Conservation (phyloP, 106 monocot genomes). For the Hemerocallis citrina region DNA sequence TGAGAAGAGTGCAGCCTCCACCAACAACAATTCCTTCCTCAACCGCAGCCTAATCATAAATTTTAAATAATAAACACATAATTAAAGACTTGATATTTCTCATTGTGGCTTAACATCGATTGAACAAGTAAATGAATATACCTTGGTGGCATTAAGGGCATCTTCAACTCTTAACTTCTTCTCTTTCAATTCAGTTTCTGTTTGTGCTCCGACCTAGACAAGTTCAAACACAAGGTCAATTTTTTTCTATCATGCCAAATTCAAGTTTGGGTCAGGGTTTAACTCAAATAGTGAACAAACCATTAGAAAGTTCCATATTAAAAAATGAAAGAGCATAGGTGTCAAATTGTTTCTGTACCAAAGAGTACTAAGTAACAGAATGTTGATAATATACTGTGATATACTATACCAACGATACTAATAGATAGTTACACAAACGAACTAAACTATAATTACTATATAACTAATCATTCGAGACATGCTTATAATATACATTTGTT, state of each 20-base stretch:
- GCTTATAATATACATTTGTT: no score
- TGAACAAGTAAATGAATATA: constrained; percentile 1
- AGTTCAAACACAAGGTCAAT: not conserved
- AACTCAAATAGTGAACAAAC: no score
- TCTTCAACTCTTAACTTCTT: constrained; percentile 80
- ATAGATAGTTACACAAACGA: no score
- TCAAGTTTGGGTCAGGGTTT: no score
- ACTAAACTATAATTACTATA: no score
- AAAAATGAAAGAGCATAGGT: no score
- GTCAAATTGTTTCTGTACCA: no score
- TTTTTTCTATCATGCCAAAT: not conserved
- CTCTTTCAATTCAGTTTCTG: constrained; percentile 72
- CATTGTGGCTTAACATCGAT: not conserved
- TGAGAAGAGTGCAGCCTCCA: constrained; percentile 66
- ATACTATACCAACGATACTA: no score
- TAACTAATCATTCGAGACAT: no score
- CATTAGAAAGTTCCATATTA: no score
- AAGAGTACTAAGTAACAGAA: no score
- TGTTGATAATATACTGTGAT: no score
- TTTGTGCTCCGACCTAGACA: constrained; percentile 70
- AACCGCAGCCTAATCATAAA: constrained; percentile 51
- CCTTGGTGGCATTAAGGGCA: constrained; percentile 81
- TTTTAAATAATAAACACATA: not conserved
- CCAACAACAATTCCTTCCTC: constrained; percentile 85
- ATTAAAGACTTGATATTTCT: not conserved